Base-by-base conservation (phyloP, 176 grass and related monocot species). In the Musa acuminata region DNA sequence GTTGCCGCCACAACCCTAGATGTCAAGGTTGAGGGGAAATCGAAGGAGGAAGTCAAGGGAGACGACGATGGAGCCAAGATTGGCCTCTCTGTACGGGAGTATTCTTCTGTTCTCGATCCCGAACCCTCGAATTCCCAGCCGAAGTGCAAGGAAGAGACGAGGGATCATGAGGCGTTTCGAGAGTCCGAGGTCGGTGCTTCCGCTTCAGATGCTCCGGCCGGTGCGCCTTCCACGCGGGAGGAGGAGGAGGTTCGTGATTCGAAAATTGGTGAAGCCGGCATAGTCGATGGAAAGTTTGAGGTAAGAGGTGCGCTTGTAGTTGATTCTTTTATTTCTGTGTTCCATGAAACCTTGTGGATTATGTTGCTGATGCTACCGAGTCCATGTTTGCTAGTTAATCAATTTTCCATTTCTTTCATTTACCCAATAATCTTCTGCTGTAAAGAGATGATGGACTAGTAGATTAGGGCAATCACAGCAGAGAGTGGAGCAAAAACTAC, bases 241-340 rank as follows among this genome's bases (percentile, higher is more conserved):
- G 48, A 51, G 43, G 43, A 70, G 67, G 67, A 70, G 17, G 43
- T 70, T 51, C 67, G 25, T 51, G 35, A 70, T 51, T 51, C 67
- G 35, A 70, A 1, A n/a, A 16, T 17, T 50, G 43, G 17, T 70
- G 67, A 10, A 10, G 7, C 67, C 51, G 67, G 43, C 16, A 51
- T 51, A 70, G 19, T n/a, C 43, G 67, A 51, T 48, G 67, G 67
- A 11, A 35, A 70, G n/a, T 50, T 51, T 13, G 43, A 70, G 43
- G 67, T 70, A 48, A 70, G 67, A 70, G 11, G 48, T 12, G 67
- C 21, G 9, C 16, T 9, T 20, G 19, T 20, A 51, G 67, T 16
- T n/a, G 19, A 20, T 50, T 70, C 16, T 50, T 51, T 14, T 51
- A 9, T 50, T 11, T 70, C 29, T 21, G 10, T 70, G 10, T 70